Conservation (phyloP, 441 rosid genomes). For the Manihot esculenta region DNA sequence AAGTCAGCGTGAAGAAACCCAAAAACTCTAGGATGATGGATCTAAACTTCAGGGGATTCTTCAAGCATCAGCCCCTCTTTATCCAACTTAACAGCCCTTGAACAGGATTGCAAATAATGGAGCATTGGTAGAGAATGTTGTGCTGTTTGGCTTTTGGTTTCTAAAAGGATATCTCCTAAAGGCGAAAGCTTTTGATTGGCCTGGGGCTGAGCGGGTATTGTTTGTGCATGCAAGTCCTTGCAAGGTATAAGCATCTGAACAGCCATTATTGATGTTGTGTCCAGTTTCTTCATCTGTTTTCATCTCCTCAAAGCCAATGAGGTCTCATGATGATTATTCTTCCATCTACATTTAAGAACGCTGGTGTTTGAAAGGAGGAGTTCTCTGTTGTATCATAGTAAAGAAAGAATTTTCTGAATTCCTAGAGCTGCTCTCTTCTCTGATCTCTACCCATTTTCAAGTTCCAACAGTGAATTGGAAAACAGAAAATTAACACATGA, state of each 20-base stretch:
- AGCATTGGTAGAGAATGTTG: not conserved
- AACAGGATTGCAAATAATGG: slow-evolving; percentile 18
- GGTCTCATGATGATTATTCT: not conserved
- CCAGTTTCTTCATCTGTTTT: slow-evolving; percentile 32
- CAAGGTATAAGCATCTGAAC: slow-evolving; percentile 35
- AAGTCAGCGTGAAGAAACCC: slow-evolving; percentile 35
- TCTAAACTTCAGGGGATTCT: slow-evolving; percentile 20
- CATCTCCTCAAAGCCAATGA: slow-evolving; percentile 10
- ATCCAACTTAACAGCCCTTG: slow-evolving; percentile 7
- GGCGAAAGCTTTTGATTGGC: slow-evolving; percentile 37
- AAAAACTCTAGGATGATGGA: slow-evolving; percentile 8
- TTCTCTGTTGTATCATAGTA: slow-evolving; percentile 12
- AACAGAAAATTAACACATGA: not conserved
- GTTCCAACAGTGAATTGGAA: no score
- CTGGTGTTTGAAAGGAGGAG: not conserved
- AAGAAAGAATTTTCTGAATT: not conserved
- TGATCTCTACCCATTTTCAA: no score
- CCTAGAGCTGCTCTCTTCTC: no score
- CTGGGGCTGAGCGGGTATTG: slow-evolving; percentile 26
- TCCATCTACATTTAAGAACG: no score
- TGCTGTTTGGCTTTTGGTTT: slow-evolving; percentile 14
- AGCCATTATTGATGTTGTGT: slow-evolving; percentile 42
- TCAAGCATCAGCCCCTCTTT: not conserved
- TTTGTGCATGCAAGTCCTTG: slow-evolving; percentile 30
- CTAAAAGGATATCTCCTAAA: not conserved